Evolutionary conservation across 345 rosid genomes (phyloP).

Genomic region (Schrenkiella parvula): DNA sequence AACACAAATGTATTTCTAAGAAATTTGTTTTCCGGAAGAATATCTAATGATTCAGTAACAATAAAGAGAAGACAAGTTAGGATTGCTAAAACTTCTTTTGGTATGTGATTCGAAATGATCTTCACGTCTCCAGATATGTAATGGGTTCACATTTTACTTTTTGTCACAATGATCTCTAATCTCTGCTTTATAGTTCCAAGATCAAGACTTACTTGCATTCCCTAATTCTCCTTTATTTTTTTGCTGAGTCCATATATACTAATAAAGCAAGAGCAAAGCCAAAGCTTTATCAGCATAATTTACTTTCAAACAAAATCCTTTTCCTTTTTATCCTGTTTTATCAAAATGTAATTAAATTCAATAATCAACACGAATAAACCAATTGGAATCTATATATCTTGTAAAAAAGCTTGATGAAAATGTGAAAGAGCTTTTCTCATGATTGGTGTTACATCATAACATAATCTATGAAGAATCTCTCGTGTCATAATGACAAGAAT

Average conservation of each 20-base stretch:
- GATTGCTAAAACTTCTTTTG: constrained; percentile 20
- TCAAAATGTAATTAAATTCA: background rate
- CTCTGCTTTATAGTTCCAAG: constrained; percentile 12
- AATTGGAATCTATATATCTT: background rate
- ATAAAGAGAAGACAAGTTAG: background rate
- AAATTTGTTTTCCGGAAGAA: background rate
- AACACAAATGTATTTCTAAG: background rate
- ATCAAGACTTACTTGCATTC: background rate
- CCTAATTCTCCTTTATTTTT: constrained; percentile 10
- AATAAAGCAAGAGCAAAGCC: constrained; percentile 15
- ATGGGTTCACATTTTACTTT: constrained; percentile 19
- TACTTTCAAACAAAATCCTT: background rate
- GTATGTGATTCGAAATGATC: constrained; percentile 23
- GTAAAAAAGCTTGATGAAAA: background rate
- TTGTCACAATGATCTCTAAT: constrained; percentile 14
- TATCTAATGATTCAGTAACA: constrained; percentile 1
- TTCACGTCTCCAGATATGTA: constrained; percentile 21
- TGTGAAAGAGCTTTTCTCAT: constrained; percentile 13
- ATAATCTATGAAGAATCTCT: constrained; percentile 20
- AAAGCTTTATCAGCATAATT: constrained; percentile 5
- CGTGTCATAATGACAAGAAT: background rate
- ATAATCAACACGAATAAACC: background rate
- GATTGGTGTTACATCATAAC: constrained; percentile 29
- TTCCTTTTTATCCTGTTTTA: background rate
- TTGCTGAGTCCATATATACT: background rate